Conservation (phyloP, 164 flowering plant species). For the Vitis rotundifolia region DNA sequence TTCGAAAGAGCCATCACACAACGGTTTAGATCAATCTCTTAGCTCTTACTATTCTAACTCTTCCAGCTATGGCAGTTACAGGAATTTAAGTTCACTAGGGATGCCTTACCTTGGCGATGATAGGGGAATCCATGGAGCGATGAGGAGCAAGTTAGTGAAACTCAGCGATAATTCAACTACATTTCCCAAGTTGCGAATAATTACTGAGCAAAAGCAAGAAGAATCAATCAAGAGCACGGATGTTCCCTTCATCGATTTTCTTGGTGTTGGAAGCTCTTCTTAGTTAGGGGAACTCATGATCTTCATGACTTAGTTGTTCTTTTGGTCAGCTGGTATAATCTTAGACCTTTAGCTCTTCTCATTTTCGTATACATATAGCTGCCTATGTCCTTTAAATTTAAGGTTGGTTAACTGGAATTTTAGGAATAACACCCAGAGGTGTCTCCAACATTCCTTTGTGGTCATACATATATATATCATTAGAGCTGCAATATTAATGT, state of each 20-base stretch:
- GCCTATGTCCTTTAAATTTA: no score
- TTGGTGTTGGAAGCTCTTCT: conserved; percentile 27
- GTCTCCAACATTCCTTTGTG: no score
- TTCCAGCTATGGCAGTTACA: neutral
- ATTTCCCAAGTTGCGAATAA: neutral
- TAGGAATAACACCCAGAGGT: no score
- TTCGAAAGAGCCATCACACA: no score
- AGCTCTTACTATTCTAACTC: neutral
- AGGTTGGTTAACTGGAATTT: no score
- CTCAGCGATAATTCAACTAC: neutral
- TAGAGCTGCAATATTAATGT: no score
- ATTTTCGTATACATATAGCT: no score
- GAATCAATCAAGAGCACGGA: conserved; percentile 12
- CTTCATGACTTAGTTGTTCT: neutral
- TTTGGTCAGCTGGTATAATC: neutral
- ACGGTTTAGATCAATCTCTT: neutral
- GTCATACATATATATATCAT: no score
- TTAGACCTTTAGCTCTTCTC: no score
- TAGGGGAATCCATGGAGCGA: neutral
- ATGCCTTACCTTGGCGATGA: neutral
- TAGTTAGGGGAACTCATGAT: neutral
- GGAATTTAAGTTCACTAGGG: neutral
- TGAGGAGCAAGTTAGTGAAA: neutral
- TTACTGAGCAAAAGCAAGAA: neutral
- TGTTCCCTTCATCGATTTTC: conserved; percentile 38